Conservation (phyloP, 148 eudicot species). For the Vaccinium macrocarpon region DNA sequence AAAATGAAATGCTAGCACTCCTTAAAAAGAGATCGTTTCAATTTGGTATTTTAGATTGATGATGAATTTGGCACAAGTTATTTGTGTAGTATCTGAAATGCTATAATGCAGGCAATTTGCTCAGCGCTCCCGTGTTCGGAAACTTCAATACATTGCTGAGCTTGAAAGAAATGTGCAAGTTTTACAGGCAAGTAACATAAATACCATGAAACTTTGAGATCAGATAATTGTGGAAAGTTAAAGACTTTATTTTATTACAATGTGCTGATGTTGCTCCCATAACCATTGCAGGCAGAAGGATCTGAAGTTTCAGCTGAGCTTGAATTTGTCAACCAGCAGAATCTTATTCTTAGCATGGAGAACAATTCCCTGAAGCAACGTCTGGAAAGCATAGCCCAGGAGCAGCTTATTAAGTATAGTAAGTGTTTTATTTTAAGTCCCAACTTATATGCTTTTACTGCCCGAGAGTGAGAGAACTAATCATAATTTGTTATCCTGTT, state of each 20-base stretch:
- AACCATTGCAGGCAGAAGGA: conserved; percentile 70
- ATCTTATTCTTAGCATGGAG: conserved; percentile 90
- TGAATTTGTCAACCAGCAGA: conserved; percentile 89
- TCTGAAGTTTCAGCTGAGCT: conserved; percentile 90
- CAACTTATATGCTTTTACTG: neutral
- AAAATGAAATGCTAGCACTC: too few relatives aligned
- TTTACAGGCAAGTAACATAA: conserved; percentile 57
- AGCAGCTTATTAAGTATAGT: conserved; percentile 88
- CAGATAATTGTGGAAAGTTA: neutral
- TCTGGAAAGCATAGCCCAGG: conserved; percentile 77
- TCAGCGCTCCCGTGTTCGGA: conserved; percentile 90
- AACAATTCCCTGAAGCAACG: conserved; percentile 92
- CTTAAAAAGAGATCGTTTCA: too few relatives aligned
- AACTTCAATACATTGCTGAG: conserved; percentile 96
- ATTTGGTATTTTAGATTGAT: too few relatives aligned
- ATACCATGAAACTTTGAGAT: too few relatives aligned
- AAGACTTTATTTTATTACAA: neutral
- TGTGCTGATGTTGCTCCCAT: neutral
- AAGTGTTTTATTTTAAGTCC: conserved; percentile 25
- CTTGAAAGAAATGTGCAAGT: conserved; percentile 87
- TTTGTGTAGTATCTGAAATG: neutral
- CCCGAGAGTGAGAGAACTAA: neutral
- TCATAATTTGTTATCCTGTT: neutral
- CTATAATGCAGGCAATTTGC: conserved; percentile 78
- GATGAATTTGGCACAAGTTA: too few relatives aligned